A percentile compares a stretch with the other conserved stretches of the same genome.
Evolutionary conservation across 805 yeast genomes (phyloP).

Genomic region (Nakazawaea peltata): DNA sequence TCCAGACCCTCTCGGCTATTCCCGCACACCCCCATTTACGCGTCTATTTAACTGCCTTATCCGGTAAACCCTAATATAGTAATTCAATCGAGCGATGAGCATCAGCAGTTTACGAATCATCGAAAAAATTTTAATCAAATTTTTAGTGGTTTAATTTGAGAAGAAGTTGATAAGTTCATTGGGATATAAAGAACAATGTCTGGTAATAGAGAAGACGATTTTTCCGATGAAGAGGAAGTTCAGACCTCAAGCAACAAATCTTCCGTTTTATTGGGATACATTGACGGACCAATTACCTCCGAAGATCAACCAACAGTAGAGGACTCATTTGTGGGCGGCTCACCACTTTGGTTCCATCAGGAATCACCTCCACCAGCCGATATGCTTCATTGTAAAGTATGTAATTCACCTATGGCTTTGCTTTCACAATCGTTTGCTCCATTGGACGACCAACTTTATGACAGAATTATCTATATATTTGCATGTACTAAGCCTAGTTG

Average conservation of each 20-base stretch:
- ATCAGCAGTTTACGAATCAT: too few species aligned
- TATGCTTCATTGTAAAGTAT: constrained; percentile 54
- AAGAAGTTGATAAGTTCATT: too few species aligned
- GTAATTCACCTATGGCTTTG: constrained; percentile 55
- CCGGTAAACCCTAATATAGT: too few species aligned
- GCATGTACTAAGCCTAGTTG: constrained; percentile 62
- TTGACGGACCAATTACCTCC: constrained; percentile 49
- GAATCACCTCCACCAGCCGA: constrained; percentile 48
- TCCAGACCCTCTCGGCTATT: too few species aligned
- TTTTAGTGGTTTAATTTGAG: too few species aligned
- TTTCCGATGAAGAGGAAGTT: constrained; percentile 46
- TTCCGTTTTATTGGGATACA: constrained; percentile 50
- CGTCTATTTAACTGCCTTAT: too few species aligned
- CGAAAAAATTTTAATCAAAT: too few species aligned
- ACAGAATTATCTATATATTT: constrained; percentile 75
- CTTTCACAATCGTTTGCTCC: constrained; percentile 80
- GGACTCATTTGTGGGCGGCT: constrained; percentile 81
- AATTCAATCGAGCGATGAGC: too few species aligned
- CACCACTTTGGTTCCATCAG: constrained; percentile 62
- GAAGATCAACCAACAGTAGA: constrained; percentile 38
- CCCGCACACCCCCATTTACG: too few species aligned
- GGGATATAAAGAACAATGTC: too few species aligned
- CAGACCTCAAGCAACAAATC: constrained; percentile 17
- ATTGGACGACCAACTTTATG: constrained; percentile 61
- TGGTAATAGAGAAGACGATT: constrained; percentile 25